Evolutionary conservation across 192 early-diverging fungal species (phyloP).

Genomic region (Backusella psychrophila): DNA sequence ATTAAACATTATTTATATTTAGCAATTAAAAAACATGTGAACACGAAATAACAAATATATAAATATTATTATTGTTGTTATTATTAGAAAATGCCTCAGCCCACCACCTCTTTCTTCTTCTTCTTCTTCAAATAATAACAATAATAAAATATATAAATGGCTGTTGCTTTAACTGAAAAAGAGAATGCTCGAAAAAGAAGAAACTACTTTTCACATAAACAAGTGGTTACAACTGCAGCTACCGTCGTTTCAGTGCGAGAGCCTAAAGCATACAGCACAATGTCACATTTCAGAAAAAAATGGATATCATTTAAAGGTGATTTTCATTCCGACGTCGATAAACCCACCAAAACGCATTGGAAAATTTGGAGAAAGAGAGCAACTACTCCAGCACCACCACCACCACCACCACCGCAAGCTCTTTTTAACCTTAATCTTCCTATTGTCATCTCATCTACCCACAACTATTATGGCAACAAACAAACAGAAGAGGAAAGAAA

Average conservation of each 20-base stretch:
- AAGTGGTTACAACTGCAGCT: background rate
- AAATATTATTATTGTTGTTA: background rate
- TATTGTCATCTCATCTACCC: slow-evolving; percentile 9
- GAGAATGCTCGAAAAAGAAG: background rate
- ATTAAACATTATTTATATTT: no score
- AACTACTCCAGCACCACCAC: background rate
- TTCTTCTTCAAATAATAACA: background rate
- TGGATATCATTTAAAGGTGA: background rate
- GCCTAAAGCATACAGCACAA: background rate
- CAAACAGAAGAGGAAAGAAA: background rate
- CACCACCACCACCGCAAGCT: background rate
- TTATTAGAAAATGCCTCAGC: background rate
- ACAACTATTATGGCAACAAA: background rate
- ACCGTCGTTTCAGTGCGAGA: background rate
- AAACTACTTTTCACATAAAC: background rate
- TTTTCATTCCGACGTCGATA: background rate
- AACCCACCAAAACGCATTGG: background rate
- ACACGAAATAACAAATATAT: background rate
- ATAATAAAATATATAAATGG: background rate
- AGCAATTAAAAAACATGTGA: no score
- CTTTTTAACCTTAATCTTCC: slow-evolving; percentile 1
- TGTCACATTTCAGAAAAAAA: slow-evolving; percentile 4
- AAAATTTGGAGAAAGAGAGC: background rate
- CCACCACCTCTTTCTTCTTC: background rate
- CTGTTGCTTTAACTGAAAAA: background rate